Conservation (phyloP, 192 early-diverging fungal species). For the Umbelopsis ramanniana region DNA sequence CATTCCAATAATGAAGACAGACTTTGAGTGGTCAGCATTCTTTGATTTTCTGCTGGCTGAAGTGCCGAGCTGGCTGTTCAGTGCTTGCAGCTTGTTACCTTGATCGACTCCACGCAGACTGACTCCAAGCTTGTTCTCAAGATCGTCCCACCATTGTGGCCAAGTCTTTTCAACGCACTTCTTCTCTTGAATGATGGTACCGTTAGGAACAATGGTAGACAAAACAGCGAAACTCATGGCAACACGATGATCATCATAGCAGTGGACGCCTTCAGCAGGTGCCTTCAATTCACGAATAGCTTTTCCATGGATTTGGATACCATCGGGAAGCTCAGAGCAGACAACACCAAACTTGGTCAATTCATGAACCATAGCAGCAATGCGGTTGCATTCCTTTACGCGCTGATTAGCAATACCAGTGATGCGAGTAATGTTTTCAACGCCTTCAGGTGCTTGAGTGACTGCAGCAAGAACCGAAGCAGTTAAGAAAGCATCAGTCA, state of each 20-base stretch:
- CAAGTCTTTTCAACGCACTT: slow-evolving; percentile 99
- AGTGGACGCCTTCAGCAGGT: slow-evolving; percentile 75
- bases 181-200: slow-evolving; percentile 86
- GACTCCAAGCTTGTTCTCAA: slow-evolving; percentile 80
- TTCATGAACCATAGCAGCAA: slow-evolving; percentile 95
- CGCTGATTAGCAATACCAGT: slow-evolving; percentile 97
- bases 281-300: slow-evolving; percentile 52
- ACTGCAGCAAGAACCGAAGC: slow-evolving; percentile 92
- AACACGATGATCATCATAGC: slow-evolving; percentile 97
- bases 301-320: slow-evolving; percentile 84
- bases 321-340: slow-evolving; percentile 84
- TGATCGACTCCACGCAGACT: slow-evolving; percentile 60
- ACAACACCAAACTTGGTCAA: slow-evolving; percentile 87
- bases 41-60: slow-evolving; percentile 16
- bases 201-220: slow-evolving; percentile 72
- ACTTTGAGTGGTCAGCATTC: slow-evolving; percentile 29
- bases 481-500: slow-evolving; percentile 99
- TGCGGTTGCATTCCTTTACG: slow-evolving; percentile 98
- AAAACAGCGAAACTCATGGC: slow-evolving; percentile 97
- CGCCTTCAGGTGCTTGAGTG: slow-evolving; percentile 54
- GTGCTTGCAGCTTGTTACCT: slow-evolving; percentile 27
- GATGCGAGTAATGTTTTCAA: slow-evolving; percentile 78
- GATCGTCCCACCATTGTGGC: slow-evolving; percentile 98
- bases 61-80: slow-evolving; percentile 12
- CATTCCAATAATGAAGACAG: slow-evolving; percentile 97